Evolutionary conservation across 208 protist species (phyloP), one percentile per base, ranked within the genome.

Genomic region (Herpetomonas tarakana): DNA sequence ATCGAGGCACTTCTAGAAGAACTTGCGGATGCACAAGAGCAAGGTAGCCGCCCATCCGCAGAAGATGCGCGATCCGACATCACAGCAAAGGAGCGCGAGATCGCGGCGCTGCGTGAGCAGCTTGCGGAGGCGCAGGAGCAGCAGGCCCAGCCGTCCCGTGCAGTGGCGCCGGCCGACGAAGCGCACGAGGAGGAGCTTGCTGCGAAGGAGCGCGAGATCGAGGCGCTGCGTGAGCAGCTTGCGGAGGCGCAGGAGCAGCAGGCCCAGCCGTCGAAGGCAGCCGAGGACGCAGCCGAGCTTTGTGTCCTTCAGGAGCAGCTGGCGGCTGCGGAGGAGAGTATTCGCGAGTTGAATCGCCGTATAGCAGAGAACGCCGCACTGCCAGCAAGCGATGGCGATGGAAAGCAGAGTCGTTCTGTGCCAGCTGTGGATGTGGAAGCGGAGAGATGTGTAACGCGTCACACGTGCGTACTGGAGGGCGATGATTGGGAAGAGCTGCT

Each of bases 401-500:
- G 52, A 58, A 4, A 52, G 28, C 14, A 45, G 41, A 29, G 52
- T 64, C 2, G 57, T 55, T 16, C 52, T 64, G 7, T 52, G 58
- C 2, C 59, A 35, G 55, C 52, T 19, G 64, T 63, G 21, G 51
- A 62, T 18, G 51, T 49, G 0, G 16, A 41, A 1, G 51, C 56
- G 29, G 59, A 70, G 30, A 63, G 41, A 19, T 50, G 35, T 1
- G 58, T 47, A 2, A 41, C 25, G 22, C 45, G 45, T 51, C 58
- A 62, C 19, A 1, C 26, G 27, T 53, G 52, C 1, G 41, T 62
- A 21, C 65, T 75, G 46, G 46, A 16, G 1, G 78, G 74, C 16
- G 68, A 64, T n/a, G 52, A 55, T 41, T 81, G 69, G 78, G 54
- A 61, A 21, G n/a, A 39, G 9, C 68, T 78, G 1, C 39, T 73